Evolutionary conservation across 1,139 yeast genomes (phyloP).

Genomic region (Geotrichum reessii): DNA sequence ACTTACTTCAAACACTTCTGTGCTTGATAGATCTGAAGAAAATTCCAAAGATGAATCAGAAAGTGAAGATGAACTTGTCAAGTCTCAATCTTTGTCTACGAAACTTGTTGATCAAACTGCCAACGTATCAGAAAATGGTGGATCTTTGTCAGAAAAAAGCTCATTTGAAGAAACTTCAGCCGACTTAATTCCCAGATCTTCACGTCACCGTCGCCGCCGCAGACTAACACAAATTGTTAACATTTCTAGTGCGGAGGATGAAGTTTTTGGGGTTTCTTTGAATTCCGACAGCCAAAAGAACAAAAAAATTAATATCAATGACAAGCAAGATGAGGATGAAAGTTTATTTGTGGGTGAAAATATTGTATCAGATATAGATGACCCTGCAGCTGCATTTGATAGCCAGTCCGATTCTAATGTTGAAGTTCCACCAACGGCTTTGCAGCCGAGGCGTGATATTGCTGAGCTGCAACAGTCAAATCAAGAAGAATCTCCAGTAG

Average conservation of each 20-base stretch:
- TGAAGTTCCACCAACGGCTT: conserved; percentile 4
- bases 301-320: not conserved
- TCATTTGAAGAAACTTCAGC: not conserved
- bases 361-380: conserved; percentile 4
- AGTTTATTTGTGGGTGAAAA: not conserved
- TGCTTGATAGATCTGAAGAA: not conserved
- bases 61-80: not conserved
- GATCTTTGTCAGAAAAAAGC: not conserved
- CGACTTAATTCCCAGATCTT: not conserved
- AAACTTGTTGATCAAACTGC: not conserved
- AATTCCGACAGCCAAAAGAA: not conserved
- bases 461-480: conserved; percentile 16
- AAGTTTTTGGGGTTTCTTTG: not conserved
- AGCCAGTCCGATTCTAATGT: not conserved
- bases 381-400: not conserved
- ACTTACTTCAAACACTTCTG: not conserved
- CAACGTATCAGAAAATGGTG: not conserved
- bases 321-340: not conserved
- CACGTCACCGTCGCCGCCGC: not conserved
- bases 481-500: not conserved
- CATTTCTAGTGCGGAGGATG: not conserved
- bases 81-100: not conserved
- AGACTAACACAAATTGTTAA: not conserved
- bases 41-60: too few species aligned
- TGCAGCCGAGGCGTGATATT: conserved; percentile 11